Percentiles rank a stretch among this genome's conserved stretches.
These are phyloP conservation scores for Cutaneotrichosporon cavernicola DNA, from an alignment of 1,284 basidiomycete genomes.

Conservation along the genomic window DNA sequence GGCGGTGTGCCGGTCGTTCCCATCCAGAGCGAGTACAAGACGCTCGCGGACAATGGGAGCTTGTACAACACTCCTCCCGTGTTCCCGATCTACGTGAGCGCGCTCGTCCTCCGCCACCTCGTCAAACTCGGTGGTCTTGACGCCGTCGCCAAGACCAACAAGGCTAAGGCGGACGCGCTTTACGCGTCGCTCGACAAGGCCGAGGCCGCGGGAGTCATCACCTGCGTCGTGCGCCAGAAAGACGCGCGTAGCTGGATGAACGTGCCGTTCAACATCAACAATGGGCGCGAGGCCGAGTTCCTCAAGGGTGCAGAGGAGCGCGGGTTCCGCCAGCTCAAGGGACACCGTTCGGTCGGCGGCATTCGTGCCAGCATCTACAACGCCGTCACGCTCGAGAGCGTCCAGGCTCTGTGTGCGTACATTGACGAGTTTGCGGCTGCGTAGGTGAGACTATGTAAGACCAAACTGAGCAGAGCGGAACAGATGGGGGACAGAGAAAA, in stretches of 20 bases:
- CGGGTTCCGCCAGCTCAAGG: slow-evolving; percentile 82
- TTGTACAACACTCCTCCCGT: slow-evolving; percentile 96
- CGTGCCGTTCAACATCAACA: slow-evolving; percentile 73
- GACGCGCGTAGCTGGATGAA: slow-evolving; percentile 90
- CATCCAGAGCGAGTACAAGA: slow-evolving; percentile 79
- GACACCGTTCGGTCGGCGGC: slow-evolving; percentile 67
- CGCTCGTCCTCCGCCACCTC: slow-evolving; percentile 78
- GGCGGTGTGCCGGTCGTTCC: slow-evolving; percentile 62
- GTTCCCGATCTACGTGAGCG: slow-evolving; percentile 87
- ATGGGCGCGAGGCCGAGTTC: slow-evolving; percentile 69
- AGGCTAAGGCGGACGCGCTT: slow-evolving; percentile 69
- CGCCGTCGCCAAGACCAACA: slow-evolving; percentile 68
- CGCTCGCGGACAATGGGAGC: slow-evolving; percentile 72
- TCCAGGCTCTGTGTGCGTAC: slow-evolving; percentile 55
- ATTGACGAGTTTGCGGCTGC: slow-evolving; percentile 42
- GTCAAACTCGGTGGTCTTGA: slow-evolving; percentile 66
- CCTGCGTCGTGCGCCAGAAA: slow-evolving; percentile 63
- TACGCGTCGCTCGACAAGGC: slow-evolving; percentile 72
- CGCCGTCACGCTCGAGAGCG: slow-evolving; percentile 79
- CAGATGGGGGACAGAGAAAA: not conserved
- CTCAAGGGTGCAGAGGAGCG: slow-evolving; percentile 71
- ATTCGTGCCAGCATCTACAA: slow-evolving; percentile 94
- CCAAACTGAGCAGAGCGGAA: not conserved
- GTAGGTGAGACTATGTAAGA: not conserved
- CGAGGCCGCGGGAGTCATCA: slow-evolving; percentile 66